Evolutionary conservation across 2,329 filamentous ascomycete species (phyloP), one percentile per base, ranked within the genome.

Genomic region (Colletotrichum sp.): DNA sequence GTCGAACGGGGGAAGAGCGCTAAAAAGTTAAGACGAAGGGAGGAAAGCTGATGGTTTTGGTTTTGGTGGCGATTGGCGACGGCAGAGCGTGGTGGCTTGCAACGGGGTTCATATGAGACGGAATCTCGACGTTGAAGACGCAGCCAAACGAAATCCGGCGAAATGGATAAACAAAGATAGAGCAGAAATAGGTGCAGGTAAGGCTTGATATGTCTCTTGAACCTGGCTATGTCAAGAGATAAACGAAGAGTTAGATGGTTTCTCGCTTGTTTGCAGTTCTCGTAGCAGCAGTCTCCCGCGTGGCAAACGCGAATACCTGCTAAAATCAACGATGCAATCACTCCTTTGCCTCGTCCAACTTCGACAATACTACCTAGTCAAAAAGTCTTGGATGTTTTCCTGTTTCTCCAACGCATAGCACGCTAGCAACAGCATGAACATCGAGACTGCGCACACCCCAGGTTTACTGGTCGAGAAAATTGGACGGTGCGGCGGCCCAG

Each of bases 91-190:
- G 18, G 39, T n/a, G 10, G 4, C 9, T 43, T 9, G 18, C 5
- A 43, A 10, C 39, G 18, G 18, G n/a, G 43, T 24, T 21, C 43
- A 12, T 52, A 21, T 52, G 43, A 52, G 43, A 52, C 12, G 43
- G 43, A n/a, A 48, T 21, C 13, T 12, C n/a, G 43, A 52, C 10
- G 6, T 52, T 5, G 6, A 13, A 52, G 43, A 52, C n/a, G 43
- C 43, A 21, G 5, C 5, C 43, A 9, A 21, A 7, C 43, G n/a
- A n/a, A 21, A 21, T 21, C n/a, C 43, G 0, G n/a, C 34, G 8
- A 39, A 39, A 39, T 39, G 15, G 8, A 1, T 0, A 16, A 7
- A 0, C 1, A 13, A 52, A 0, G 7, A 1, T 4, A 52, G n/a
- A 13, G 0, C n/a, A 1, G 10, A 12, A 48, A 13, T 13, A 6